These are phyloP conservation scores for Xylaria multiplex DNA, from an alignment of 2,329 filamentous ascomycete species.

Conservation along the genomic window DNA sequence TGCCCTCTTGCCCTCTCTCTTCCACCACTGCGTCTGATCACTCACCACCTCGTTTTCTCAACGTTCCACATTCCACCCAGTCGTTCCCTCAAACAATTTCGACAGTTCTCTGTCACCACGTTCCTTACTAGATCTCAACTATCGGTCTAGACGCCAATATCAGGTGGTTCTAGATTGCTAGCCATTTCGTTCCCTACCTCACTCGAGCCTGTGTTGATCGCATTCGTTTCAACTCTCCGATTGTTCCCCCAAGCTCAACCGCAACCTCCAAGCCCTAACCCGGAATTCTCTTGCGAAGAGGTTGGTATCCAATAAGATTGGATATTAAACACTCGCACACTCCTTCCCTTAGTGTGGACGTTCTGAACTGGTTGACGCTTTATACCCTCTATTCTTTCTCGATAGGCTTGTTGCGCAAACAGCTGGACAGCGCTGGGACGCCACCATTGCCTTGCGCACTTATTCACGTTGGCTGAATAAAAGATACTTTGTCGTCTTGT, in stretches of 20 bases:
- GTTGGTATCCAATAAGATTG: conserved; percentile 33
- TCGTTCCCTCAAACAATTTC: conserved; percentile 33
- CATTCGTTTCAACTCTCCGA: conserved; percentile 42
- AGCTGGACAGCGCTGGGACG: conserved; percentile 17
- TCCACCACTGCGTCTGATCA: conserved; percentile 22
- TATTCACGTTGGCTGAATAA: conserved; percentile 1
- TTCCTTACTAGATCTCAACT: conserved; percentile 42
- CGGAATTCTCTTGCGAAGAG: conserved; percentile 36
- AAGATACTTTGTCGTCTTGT: neutral
- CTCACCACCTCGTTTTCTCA: conserved; percentile 31
- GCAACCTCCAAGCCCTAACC: conserved; percentile 37
- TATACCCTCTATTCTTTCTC: conserved; percentile 2
- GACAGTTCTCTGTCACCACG: conserved; percentile 44
- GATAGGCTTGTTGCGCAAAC: conserved; percentile 19
- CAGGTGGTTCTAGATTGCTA: conserved; percentile 40
- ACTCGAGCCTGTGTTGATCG: conserved; percentile 47
- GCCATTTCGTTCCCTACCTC: conserved; percentile 43
- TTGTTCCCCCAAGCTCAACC: conserved; percentile 23
- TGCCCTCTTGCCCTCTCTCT: conserved; percentile 24
- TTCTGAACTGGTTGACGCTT: conserved; percentile 12
- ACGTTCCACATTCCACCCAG: conserved; percentile 37
- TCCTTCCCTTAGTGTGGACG: conserved; percentile 21
- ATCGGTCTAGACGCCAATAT: conserved; percentile 35
- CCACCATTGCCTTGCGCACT: conserved; percentile 5
- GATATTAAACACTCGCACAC: conserved; percentile 30